Conservation (phyloP, 2,329 filamentous ascomycete genomes). For the Herpotrichia juniperi region DNA sequence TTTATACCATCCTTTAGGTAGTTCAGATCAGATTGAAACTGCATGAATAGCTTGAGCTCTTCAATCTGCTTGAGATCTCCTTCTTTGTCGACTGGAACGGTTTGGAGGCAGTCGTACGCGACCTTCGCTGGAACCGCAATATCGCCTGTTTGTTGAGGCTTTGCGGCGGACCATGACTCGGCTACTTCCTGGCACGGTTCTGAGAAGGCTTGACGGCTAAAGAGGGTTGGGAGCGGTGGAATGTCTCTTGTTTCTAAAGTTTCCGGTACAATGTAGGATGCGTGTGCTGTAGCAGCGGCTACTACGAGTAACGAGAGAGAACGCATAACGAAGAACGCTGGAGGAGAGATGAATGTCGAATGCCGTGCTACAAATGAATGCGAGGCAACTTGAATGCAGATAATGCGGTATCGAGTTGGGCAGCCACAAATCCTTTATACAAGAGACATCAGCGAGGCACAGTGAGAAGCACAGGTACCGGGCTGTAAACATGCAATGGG, state of each 20-base stretch:
- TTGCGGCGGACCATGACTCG: conserved; percentile 8
- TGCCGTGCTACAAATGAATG: conserved; percentile 1
- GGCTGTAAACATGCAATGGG: background rate
- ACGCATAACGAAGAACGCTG: background rate
- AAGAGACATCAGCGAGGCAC: background rate
- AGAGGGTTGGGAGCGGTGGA: conserved; percentile 9
- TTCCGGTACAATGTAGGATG: background rate
- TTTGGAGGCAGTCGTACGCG: conserved; percentile 25
- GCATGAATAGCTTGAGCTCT: conserved; percentile 24
- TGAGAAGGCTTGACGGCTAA: conserved; percentile 8
- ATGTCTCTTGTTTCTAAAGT: background rate
- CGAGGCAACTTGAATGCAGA: background rate
- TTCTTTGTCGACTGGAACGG: conserved; percentile 27
- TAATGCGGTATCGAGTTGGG: background rate
- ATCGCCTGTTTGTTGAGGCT: conserved; percentile 5
- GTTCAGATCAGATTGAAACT: conserved; percentile 36
- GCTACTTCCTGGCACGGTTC: conserved; percentile 15
- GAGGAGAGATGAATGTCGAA: background rate
- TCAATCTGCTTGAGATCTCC: conserved; percentile 21
- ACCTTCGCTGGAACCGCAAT: conserved; percentile 13
- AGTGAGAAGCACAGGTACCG: background rate
- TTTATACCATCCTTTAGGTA: conserved; percentile 35
- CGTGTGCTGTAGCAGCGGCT: background rate
- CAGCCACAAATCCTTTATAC: background rate
- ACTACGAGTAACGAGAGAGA: conserved; percentile 1